Evolutionary conservation across 768 basidiomycete genomes (phyloP), one percentile per base, ranked within the genome.

Genomic region (Mycena crocata): DNA sequence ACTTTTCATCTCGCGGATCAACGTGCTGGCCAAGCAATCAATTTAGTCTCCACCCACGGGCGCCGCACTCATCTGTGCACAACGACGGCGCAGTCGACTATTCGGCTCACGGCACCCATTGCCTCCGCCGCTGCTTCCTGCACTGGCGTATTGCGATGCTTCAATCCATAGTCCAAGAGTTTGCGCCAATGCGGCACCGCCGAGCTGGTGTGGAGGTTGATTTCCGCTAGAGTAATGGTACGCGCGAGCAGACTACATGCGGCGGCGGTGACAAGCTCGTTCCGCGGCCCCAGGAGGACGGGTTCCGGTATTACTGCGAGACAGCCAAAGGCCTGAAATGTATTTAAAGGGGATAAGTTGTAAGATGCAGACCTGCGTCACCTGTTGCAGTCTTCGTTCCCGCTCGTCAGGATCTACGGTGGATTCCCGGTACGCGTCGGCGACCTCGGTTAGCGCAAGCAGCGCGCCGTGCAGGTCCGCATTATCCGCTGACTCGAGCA

Each of bases 381-480:
- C 91, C 77, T 87, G 80, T 49, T 81, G 80, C 70, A 84, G 78
- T 56, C 75, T 77, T 49, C 68, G 73, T 57, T 83, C 83, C 60
- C 76, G 74, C 69, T 75, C 73, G 31, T 66, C 75, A 31, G 74
- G 72, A 48, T 78, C 75, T 42, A 71, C 63, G 62, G 66, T 67
- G n/a, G 46, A 61, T 45, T 83, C 75, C 19, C 76, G 80, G 68
- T 85, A 90, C 2, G 89, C 90, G n/a, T 79, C 75, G 0, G 94
- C 89, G 19, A 98, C 81, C 74, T 95, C 91, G 10, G 85, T 84
- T 28, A 98, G 81, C 1, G 87, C 89, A 26, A 90, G 80, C n/a
- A 98, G 78, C 12, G 86, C 90, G 2, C 97, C 97, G 73, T 98
- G 96, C 13, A 96, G 80, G 72, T 93, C 91, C 23, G 84, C 80